These are phyloP conservation scores for Trichophyton rubrum DNA, from an alignment of 2,329 filamentous ascomycete species.

Conservation along the genomic window DNA sequence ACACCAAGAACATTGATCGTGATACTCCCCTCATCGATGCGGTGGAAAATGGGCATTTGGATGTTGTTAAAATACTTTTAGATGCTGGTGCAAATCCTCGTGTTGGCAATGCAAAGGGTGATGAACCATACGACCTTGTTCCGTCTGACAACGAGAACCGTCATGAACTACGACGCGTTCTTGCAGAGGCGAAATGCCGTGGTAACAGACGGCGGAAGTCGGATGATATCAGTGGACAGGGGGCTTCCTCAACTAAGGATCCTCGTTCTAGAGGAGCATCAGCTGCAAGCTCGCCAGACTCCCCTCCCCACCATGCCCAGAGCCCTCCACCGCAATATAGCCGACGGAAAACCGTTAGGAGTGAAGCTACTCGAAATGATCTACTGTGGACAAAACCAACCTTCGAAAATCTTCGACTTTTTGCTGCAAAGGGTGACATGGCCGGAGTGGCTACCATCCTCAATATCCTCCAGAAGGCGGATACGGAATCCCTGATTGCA, in stretches of 20 bases:
- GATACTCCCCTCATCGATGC: slow-evolving; percentile 94
- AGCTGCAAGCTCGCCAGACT: slow-evolving; percentile 35
- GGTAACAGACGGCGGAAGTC: slow-evolving; percentile 35
- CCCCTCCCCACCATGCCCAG: slow-evolving; percentile 25
- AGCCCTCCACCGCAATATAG: slow-evolving; percentile 28
- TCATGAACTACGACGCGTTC: slow-evolving; percentile 60
- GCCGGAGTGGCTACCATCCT: slow-evolving; percentile 38
- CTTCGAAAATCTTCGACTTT: slow-evolving; percentile 36
- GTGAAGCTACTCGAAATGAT: slow-evolving; percentile 39
- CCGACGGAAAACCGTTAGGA: slow-evolving; percentile 36
- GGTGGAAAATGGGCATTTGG: slow-evolving; percentile 85
- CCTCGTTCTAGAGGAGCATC: slow-evolving; percentile 32
- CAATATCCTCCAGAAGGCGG: slow-evolving; percentile 44
- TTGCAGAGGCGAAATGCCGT: slow-evolving; percentile 53
- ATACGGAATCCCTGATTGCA: slow-evolving; percentile 78
- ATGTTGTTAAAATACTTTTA: slow-evolving; percentile 73
- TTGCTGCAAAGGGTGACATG: slow-evolving; percentile 39
- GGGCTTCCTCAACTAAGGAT: slow-evolving; percentile 21
- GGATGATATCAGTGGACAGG: slow-evolving; percentile 28
- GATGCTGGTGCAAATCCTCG: slow-evolving; percentile 83
- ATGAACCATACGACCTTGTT: slow-evolving; percentile 79
- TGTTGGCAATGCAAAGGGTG: slow-evolving; percentile 79
- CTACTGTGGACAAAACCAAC: slow-evolving; percentile 41
- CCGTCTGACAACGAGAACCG: slow-evolving; percentile 62
- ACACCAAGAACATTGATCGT: slow-evolving; percentile 65